A percentile compares a stretch with the other conserved stretches of the same genome.
Evolutionary conservation across 108 stramenopile genomes (phyloP).

Genomic region (Skeletonema tropicum): DNA sequence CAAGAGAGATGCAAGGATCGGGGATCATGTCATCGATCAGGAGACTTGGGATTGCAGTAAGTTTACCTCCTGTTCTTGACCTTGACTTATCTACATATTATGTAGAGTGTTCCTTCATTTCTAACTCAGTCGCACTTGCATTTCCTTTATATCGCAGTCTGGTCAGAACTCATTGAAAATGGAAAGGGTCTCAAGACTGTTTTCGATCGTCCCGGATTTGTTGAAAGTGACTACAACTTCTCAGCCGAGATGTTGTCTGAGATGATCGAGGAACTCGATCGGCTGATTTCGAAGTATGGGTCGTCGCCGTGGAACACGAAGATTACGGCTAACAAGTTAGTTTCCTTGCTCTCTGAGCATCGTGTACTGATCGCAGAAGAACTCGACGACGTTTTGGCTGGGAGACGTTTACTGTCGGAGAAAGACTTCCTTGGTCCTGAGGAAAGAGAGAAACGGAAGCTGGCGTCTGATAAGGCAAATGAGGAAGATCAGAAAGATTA

Average conservation of each 20-base stretch:
- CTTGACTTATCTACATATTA: neutral
- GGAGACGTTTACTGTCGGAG: conserved; percentile 17
- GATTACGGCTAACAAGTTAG: conserved; percentile 31
- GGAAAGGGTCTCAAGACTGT: conserved; percentile 32
- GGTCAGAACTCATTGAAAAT: conserved; percentile 33
- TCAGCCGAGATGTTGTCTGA: conserved; percentile 23
- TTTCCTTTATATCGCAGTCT: conserved; percentile 1
- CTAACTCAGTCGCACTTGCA: neutral
- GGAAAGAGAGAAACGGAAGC: conserved; percentile 10
- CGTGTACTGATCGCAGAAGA: conserved; percentile 12
- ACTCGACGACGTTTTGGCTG: conserved; percentile 29
- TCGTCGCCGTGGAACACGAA: conserved; percentile 25
- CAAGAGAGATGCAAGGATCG: conserved; percentile 10
- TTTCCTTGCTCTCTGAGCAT: conserved; percentile 32
- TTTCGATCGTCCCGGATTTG: conserved; percentile 4
- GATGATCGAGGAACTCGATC: conserved; percentile 31
- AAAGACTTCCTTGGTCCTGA: conserved; percentile 31
- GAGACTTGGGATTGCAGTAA: conserved; percentile 43
- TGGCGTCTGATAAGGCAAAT: neutral
- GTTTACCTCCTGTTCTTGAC: neutral
- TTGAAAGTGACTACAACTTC: conserved; percentile 1
- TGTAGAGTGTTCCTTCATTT: neutral
- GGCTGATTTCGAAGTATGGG: conserved; percentile 39
- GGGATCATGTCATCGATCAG: conserved; percentile 26
- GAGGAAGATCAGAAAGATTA: neutral